Evolutionary conservation across 2,329 filamentous ascomycete genomes (phyloP).

Genomic region (Cyphellophora attinorum): DNA sequence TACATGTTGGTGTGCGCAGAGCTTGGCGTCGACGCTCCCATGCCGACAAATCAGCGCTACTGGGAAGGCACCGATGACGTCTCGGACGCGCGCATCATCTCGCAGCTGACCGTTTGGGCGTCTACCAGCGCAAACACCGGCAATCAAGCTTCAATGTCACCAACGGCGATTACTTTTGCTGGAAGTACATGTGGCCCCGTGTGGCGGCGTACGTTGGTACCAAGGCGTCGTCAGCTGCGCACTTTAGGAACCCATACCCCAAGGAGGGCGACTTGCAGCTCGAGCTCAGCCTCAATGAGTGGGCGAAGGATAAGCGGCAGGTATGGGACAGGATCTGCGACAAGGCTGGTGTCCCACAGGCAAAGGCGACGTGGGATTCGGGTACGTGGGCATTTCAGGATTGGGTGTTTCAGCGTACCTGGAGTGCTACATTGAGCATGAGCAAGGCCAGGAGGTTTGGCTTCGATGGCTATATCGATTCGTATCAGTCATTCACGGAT

Average conservation of each 20-base stretch:
- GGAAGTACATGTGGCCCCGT: slow-evolving; percentile 3
- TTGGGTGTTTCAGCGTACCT: too few relatives aligned
- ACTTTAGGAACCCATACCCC: background rate
- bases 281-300: slow-evolving; percentile 12
- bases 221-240: background rate
- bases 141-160: slow-evolving; percentile 3
- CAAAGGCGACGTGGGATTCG: too few relatives aligned
- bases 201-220: background rate
- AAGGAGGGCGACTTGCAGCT: background rate
- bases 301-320: slow-evolving; percentile 8
- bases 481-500: too few relatives aligned
- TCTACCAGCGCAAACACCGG: background rate
- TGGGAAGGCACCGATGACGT: slow-evolving; percentile 1
- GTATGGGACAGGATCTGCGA: slow-evolving; percentile 5
- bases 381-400: too few relatives aligned
- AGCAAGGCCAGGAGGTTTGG: too few relatives aligned
- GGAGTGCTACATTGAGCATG: too few relatives aligned
- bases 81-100: background rate
- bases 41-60: slow-evolving; percentile 2
- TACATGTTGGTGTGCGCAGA: slow-evolving; percentile 4
- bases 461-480: too few relatives aligned
- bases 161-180: slow-evolving; percentile 3
- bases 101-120: background rate
- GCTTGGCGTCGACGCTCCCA: background rate
- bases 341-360: slow-evolving; percentile 4